Base-by-base conservation (phyloP, 441 rosid genomes). In the Euphorbia corollata region DNA sequence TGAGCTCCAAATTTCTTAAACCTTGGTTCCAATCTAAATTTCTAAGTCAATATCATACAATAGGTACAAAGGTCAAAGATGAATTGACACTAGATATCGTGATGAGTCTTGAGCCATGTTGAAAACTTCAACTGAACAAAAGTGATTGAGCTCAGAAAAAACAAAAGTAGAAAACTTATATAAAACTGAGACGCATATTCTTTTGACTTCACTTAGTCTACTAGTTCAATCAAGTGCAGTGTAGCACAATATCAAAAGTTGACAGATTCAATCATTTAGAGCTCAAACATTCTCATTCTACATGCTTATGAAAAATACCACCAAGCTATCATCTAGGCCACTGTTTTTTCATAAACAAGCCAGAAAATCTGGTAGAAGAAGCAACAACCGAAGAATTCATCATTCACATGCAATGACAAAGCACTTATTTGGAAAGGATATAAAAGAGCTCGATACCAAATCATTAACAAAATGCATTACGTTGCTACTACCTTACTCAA, bases 401-500 rank as follows among this genome's bases (percentile, higher is more conserved):
- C 32, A 27, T 11, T 19, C 53, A 16, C n/a, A 10, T 30, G 38
- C 36, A 56, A 27, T 3, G 32, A 10, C 50, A 2, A 30, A 58
- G 15, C 15, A 19, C 5, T 45, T 43, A 50, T 34, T 30, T 47
- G n/a, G 24, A 8, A 27, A 60, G 32, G 32, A 27, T 4, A n/a
- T 57, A 63, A 59, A 41, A 38, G 57, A 43, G 13, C 7, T 59
- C 13, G 32, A 24, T 11, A 63, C 5, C 36, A 24, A 57, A 62
- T 48, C n/a, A 43, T 53, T 11, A 71, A 38, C 64, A 27, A 27
- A 27, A 27, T 27, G 2, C 32, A 27, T 27, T 27, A 27, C 32
- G 4, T 27, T 27, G 32, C 73, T 39, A 50, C 58, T 83, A 94
- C 98, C 97, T 89, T 88, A 76, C 78, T 84, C 77, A 94, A 78